Evolutionary conservation across 352 stramenopile species (phyloP).

Genomic region (Phytophthora macrochlamydospora): DNA sequence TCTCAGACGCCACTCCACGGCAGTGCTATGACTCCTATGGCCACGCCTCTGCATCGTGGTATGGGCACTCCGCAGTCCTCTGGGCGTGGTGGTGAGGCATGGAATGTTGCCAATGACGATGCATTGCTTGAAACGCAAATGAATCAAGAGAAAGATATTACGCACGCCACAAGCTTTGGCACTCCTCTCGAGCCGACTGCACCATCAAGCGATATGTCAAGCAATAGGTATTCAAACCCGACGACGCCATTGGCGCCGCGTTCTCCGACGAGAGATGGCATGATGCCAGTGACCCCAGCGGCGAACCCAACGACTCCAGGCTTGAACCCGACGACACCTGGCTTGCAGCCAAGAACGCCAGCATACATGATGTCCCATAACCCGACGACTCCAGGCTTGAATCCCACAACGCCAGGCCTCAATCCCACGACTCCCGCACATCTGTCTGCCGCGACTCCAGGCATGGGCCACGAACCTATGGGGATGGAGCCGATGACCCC

Average conservation of each 20-base stretch:
- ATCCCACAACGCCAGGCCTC: slow-evolving; percentile 79
- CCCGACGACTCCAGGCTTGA: slow-evolving; percentile 79
- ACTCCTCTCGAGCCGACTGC: slow-evolving; percentile 80
- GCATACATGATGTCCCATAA: slow-evolving; percentile 83
- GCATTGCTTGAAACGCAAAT: slow-evolving; percentile 85
- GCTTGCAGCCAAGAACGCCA: slow-evolving; percentile 74
- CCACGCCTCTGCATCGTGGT: slow-evolving; percentile 83
- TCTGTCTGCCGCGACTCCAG: slow-evolving; percentile 73
- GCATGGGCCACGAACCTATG: slow-evolving; percentile 68
- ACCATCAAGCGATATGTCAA: slow-evolving; percentile 64
- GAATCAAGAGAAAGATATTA: slow-evolving; percentile 91
- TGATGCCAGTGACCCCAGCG: slow-evolving; percentile 72
- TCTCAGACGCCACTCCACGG: slow-evolving; percentile 85
- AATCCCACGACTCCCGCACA: slow-evolving; percentile 77
- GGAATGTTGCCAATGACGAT: slow-evolving; percentile 90
- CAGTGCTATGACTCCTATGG: slow-evolving; percentile 88
- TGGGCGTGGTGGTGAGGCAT: slow-evolving; percentile 66
- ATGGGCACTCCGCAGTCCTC: slow-evolving; percentile 78
- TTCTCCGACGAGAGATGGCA: slow-evolving; percentile 67
- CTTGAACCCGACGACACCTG: slow-evolving; percentile 83
- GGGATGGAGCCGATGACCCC: slow-evolving; percentile 89
- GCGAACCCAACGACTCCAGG: slow-evolving; percentile 78
- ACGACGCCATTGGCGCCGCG: slow-evolving; percentile 60
- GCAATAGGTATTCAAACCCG: slow-evolving; percentile 57
- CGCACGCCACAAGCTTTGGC: slow-evolving; percentile 86